Evolutionary conservation across 2,329 filamentous ascomycete genomes (phyloP), one percentile per base, ranked within the genome.

Genomic region (Dothideomycetidae sp.): DNA sequence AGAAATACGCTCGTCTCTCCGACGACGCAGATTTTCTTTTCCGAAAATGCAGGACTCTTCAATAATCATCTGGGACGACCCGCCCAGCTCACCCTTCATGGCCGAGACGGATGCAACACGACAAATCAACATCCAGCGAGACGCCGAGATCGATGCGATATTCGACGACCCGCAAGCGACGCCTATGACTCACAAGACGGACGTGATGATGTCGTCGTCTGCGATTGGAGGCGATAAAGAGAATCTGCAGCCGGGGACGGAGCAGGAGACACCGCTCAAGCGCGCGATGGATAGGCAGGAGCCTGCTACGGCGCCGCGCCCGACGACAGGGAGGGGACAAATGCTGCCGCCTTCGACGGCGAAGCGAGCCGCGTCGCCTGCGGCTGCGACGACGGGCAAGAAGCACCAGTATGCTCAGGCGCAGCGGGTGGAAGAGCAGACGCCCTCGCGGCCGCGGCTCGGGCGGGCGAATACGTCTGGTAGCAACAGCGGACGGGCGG

Each of bases 61-160:
- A 10, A 38, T 44, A 17, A 57, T 55, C 33, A 51, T 51, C 31
- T 60, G 53, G 50, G 53, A 62, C 44, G 55, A 62, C 30, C 57
- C 56, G 15, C 59, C 60, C 4, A 66, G 62, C 39, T 68, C 64
- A 26, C 65, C 65, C 10, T 68, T 67, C 47, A 49, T 64, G n/a
- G 53, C 58, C 29, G 57, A 66, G 37, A 59, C 60, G 12, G 46
- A 58, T 16, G 42, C 46, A 9, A 54, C 48, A 47, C 45, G 53
- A 37, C 47, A 44, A 9, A 39, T 51, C 11, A 55, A 50, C 46
- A 23, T 14, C 16, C 4, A 14, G 11, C 17, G 19, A 4, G 28
- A 28, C 5, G 14, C 32, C 10, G 42, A 43, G 5, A 30, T 40
- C n/a, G 33, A 41, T 15, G 42, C 39, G 18, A 40, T 42, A 23